Percentiles rank a stretch among this genome's conserved stretches.
These are phyloP conservation scores for Acer yangbiense DNA, from an alignment of 345 rosid species.

Conservation along the genomic window DNA sequence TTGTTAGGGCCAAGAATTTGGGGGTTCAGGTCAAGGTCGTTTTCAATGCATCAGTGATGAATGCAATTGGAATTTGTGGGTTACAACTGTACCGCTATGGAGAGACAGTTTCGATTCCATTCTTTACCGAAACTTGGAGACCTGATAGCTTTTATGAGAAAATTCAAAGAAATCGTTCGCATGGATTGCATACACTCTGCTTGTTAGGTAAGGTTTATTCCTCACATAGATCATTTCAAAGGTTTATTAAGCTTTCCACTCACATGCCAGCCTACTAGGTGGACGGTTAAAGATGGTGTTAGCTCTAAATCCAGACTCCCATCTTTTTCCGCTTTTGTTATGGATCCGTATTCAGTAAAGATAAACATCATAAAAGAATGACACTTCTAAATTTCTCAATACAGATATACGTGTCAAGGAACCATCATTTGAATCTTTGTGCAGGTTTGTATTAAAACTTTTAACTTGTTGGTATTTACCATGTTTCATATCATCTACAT, in stretches of 20 bases:
- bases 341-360: neutral
- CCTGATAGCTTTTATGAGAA: slow-evolving; percentile 95
- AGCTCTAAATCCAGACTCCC: neutral
- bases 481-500: neutral
- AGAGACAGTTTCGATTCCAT: slow-evolving; percentile 86
- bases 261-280: neutral
- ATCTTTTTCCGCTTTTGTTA: neutral
- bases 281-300: neutral
- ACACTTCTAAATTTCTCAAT: neutral
- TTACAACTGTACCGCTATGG: slow-evolving; percentile 93
- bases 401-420: slow-evolving; percentile 92
- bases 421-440: slow-evolving; percentile 85
- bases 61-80: slow-evolving; percentile 89
- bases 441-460: slow-evolving; percentile 47
- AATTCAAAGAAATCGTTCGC: slow-evolving; percentile 57
- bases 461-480: neutral
- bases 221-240: neutral
- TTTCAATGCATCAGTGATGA: slow-evolving; percentile 94
- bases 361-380: neutral
- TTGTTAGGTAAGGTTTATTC: slow-evolving; percentile 53
- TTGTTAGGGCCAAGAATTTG: slow-evolving; percentile 80
- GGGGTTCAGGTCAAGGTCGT: slow-evolving; percentile 76
- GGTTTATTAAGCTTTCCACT: neutral
- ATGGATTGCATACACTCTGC: slow-evolving; percentile 91
- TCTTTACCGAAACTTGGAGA: slow-evolving; percentile 85